Base-by-base conservation (phyloP, 495 filamentous ascomycete species). In the Chlorociboria aeruginascens region DNA sequence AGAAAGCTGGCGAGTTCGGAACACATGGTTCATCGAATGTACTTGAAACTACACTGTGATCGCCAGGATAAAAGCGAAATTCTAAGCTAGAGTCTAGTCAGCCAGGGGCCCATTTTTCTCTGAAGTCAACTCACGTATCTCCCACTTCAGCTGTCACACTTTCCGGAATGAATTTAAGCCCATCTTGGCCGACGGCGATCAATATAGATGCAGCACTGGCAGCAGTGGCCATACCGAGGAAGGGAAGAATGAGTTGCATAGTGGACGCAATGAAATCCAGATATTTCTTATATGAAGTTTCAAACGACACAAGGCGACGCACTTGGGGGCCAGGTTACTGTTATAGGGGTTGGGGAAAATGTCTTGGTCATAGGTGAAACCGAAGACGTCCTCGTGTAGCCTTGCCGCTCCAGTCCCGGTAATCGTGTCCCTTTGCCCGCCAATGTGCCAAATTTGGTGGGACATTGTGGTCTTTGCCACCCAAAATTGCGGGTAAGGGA, bases 61-160 rank as follows among this genome's bases (percentile, higher is more conserved):
- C 74, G 48, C 61, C 50, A 8, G 78, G 74, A 53, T 66, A 80
- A 65, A 82, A 79, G 16, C 66, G 60, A 61, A 79, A 82, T 31
- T 59, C 63, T 12, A 46, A 25, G 20, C 20, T 25, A 25, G 20
- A 25, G 20, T 25, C 4, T 25, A 4, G 4, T 25, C 20, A 25
- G 39, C 20, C 4, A 25, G 20, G 20, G 20, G 20, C 4, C 20
- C 20, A 25, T 25, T 25, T 4, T 25, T 25, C 4, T 25, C 20
- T 25, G 4, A 25, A 25, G 20, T 25, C 4, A 25, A 25, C 20
- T 25, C 20, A 14, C 13, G 38, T 40, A 17, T 40, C 38, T 9
- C 38, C 38, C 9, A 40, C 38, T 3, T 12, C 38, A 25, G 38
- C 38, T 9, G 38, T 40, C 11, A 16, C 17, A 10, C 9, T 25